Base-by-base conservation (phyloP, 176 grass and related monocot genomes). In the Oryza rufipogon region DNA sequence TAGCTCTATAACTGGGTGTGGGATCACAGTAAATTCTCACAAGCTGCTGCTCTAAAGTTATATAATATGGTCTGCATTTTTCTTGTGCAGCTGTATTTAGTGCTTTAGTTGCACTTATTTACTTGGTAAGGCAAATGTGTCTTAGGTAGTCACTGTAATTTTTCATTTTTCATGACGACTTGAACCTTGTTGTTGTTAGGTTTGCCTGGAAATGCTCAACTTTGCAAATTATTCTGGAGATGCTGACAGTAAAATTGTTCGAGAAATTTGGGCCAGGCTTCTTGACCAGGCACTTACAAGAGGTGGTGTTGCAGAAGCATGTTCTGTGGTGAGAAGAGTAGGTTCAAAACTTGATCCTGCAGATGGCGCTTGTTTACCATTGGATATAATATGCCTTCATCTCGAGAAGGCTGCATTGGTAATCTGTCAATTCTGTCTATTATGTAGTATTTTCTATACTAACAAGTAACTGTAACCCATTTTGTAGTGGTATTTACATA, bases 401-500 rank as follows among this genome's bases (percentile, higher is more conserved):
- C 93, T 96, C 74, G 96, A 98, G 88, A 98, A 95, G 77, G 91
- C 91, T 65, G 96, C 96, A 83, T 66, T 95, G 96, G 96, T 98
- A 92, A 81, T 67, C 46, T 78, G n/a, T 81, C 84, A 42, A 87
- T 69, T 68, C n/a, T 82, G 23, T 78, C 8, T 77, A 68, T 72
- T 52, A 17, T 90, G 58, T 70, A 68, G 58, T 70, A 68, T 42
- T 44, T 58, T 63, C 0, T 15, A 60, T 42, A 68, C 36, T 78
- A 74, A 79, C 68, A 74, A 20, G 36, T 67, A 69, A 79, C 61
- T 63, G 14, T 45, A 9, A 15, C 46, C 63, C 69, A 75, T 30
- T 81, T 68, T 19, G 70, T 66, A 64, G 6, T 26, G 36, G 45
- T 11, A 83, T 64, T 83, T 73, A 69, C 16, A 48, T 82, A 76